Conservation (phyloP, 2,329 filamentous ascomycete species). For the Ophiostoma quercus region DNA sequence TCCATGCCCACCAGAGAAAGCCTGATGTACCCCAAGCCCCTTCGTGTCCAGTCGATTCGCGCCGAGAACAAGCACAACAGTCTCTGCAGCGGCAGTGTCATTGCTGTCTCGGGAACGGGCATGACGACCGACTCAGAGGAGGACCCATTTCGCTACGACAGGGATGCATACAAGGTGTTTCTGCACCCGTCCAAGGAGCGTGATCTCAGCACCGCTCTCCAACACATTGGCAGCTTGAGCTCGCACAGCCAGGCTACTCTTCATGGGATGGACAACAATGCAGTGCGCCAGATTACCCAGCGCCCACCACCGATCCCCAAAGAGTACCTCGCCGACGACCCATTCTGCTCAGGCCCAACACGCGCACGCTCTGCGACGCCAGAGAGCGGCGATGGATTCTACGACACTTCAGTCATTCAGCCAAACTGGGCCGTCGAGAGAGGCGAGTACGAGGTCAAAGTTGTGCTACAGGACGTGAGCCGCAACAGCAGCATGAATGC, state of each 20-base stretch:
- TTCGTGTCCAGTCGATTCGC: constrained; percentile 26
- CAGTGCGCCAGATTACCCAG: not conserved
- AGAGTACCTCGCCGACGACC: constrained; percentile 18
- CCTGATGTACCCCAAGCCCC: constrained; percentile 27
- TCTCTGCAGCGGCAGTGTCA: constrained; percentile 28
- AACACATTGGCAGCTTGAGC: constrained; percentile 31
- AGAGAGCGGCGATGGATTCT: constrained; percentile 20
- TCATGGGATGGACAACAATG: not conserved
- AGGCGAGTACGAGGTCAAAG: constrained; percentile 28
- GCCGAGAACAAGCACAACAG: constrained; percentile 22
- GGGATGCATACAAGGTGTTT: constrained; percentile 37
- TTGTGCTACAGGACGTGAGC: constrained; percentile 25
- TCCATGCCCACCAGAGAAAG: constrained; percentile 20
- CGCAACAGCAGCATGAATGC: constrained; percentile 14
- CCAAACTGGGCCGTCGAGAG: constrained; percentile 23
- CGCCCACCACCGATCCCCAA: constrained; percentile 13
- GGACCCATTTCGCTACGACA: constrained; percentile 47
- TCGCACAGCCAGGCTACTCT: constrained; percentile 30
- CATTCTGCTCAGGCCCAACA: constrained; percentile 14
- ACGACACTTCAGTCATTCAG: constrained; percentile 25
- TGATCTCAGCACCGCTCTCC: constrained; percentile 41
- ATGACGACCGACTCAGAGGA: constrained; percentile 35
- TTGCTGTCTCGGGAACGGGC: constrained; percentile 31
- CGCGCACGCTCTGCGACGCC: constrained; percentile 20
- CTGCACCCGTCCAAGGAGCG: constrained; percentile 39